Conservation (phyloP, 106 monocot genomes). For the Agapanthus africanus region DNA sequence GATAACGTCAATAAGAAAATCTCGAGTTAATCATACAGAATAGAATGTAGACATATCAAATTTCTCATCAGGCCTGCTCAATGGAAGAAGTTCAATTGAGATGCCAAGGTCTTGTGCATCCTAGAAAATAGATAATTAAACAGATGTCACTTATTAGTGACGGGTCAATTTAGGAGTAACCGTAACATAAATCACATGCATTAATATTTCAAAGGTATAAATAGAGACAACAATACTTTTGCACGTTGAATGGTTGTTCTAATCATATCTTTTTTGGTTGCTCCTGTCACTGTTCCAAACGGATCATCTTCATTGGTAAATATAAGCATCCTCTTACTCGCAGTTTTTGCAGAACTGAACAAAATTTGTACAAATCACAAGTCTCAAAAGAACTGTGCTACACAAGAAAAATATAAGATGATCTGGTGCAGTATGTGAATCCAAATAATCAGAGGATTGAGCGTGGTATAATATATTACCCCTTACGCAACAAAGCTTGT, state of each 20-base stretch:
- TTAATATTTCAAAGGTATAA: neutral
- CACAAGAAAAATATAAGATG: neutral
- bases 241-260: conserved; percentile 85
- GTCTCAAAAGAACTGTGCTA: too few relatives aligned
- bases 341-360: conserved; percentile 58
- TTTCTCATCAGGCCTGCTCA: conserved; percentile 54
- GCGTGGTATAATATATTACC: conserved; percentile 26
- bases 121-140: conserved; percentile 26
- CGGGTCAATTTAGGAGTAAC: neutral
- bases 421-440: neutral
- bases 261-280: conserved; percentile 76
- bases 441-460: neutral
- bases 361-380: too few relatives aligned
- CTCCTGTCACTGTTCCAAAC: conserved; percentile 58
- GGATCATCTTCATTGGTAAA: conserved; percentile 97
- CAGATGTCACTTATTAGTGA: neutral
- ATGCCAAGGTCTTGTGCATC: conserved; percentile 90
- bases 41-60: conserved; percentile 75
- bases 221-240: conserved; percentile 26
- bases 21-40: conserved; percentile 35
- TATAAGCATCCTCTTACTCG: conserved; percentile 63
- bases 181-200: neutral
- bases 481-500: conserved; percentile 76
- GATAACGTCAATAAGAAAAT: neutral
- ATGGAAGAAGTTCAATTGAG: conserved; percentile 82